A percentile compares a stretch with the other conserved stretches of the same genome.
Evolutionary conservation across 2,329 filamentous ascomycete genomes (phyloP).

Genomic region (Pseudogymnoascus sp.): DNA sequence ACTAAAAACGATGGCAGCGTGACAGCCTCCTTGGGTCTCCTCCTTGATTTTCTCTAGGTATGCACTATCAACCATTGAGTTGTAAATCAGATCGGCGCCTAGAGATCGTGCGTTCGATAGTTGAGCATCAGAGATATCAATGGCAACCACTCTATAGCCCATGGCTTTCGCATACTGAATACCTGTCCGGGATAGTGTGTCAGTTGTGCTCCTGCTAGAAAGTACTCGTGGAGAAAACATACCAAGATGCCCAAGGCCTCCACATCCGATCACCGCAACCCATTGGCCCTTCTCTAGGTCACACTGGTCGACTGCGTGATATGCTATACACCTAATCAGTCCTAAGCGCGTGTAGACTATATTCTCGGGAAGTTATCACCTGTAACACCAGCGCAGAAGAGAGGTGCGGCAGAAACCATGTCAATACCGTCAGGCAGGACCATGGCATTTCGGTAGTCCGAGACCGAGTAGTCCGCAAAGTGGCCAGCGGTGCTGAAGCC

Average conservation of each 20-base stretch:
- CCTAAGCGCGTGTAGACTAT: not conserved
- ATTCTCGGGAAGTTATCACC: constrained; percentile 10
- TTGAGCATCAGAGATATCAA: constrained; percentile 16
- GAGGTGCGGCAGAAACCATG: constrained; percentile 19
- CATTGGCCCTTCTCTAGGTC: constrained; percentile 15
- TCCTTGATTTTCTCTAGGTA: constrained; percentile 16
- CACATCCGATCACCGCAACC: constrained; percentile 19
- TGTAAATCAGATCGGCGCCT: constrained; percentile 16
- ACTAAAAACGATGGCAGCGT: constrained; percentile 18
- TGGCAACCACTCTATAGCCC: constrained; percentile 18
- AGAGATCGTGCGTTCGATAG: constrained; percentile 15
- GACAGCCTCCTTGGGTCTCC: constrained; percentile 16
- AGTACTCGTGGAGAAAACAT: not conserved
- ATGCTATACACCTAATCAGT: not conserved
- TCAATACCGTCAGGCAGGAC: constrained; percentile 21
- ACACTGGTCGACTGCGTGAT: not conserved
- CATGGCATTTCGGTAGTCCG: constrained; percentile 22
- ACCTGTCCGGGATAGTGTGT: not conserved
- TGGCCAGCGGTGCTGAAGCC: constrained; percentile 22
- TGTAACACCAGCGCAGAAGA: constrained; percentile 26
- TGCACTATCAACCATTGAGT: constrained; percentile 15
- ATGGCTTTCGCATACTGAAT: constrained; percentile 17
- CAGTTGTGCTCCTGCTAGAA: not conserved
- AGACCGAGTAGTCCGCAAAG: constrained; percentile 24
- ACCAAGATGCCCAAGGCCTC: constrained; percentile 19